Conservation (phyloP, 805 yeast genomes). For the Starmera pachycereana region DNA sequence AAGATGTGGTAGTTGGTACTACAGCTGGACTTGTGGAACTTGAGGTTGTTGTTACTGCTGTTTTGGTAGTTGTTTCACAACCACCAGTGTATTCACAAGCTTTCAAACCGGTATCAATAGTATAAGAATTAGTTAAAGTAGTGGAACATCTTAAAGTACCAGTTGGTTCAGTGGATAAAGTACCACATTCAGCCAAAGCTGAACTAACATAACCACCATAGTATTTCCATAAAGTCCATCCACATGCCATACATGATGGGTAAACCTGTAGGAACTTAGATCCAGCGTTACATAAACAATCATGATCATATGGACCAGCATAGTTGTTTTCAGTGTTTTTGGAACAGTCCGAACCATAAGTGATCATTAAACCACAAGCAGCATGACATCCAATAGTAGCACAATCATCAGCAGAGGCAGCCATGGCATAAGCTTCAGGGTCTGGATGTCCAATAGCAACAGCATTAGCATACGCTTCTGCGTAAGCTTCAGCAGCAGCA, state of each 20-base stretch:
- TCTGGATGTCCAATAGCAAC: slow-evolving; percentile 2
- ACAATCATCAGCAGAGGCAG: slow-evolving; percentile 7
- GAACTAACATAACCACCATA: slow-evolving; percentile 15
- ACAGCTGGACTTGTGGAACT: slow-evolving; percentile 2
- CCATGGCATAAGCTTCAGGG: slow-evolving; percentile 13
- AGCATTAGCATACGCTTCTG: slow-evolving; percentile 1
- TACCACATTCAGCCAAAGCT: slow-evolving; percentile 15
- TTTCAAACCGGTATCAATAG: slow-evolving; percentile 2
- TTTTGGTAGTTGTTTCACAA: slow-evolving; percentile 1
- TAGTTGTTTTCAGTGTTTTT: slow-evolving; percentile 9
- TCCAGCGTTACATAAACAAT: slow-evolving; percentile 9
- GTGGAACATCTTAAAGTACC: slow-evolving; percentile 17
- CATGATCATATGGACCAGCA: slow-evolving; percentile 3
- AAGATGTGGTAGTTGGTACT: neutral
- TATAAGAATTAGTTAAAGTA: slow-evolving; percentile 5
- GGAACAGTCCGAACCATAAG: slow-evolving; percentile 19
- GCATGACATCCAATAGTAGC: slow-evolving; percentile 20
- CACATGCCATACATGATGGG: slow-evolving; percentile 21
- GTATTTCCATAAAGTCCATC: slow-evolving; percentile 24
- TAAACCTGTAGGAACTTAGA: slow-evolving; percentile 5
- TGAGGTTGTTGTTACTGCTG: slow-evolving; percentile 4
- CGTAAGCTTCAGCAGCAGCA: slow-evolving; percentile 1
- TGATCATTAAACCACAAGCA: slow-evolving; percentile 20
- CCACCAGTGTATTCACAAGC: slow-evolving; percentile 5
- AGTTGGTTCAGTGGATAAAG: slow-evolving; percentile 15